Percentiles rank a stretch among this genome's conserved stretches.
Evolutionary conservation across 371 early-diverging fungal species (phyloP).

Genomic region (Rhizopus arrhizus): DNA sequence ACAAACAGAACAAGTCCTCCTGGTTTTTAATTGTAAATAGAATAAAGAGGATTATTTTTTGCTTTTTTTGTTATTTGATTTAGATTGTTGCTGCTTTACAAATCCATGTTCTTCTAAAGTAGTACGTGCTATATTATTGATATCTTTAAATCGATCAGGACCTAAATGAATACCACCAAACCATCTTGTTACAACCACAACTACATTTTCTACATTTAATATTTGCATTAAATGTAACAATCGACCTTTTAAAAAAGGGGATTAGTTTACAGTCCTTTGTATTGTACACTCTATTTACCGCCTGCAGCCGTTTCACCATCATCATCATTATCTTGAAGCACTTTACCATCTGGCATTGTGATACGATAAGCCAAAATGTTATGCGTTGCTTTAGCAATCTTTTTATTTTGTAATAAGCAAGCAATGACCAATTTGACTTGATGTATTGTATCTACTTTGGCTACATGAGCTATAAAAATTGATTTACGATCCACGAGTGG

Average conservation of each 20-base stretch:
- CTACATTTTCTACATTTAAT: constrained; percentile 70
- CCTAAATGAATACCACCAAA: constrained; percentile 88
- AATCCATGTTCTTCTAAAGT: constrained; percentile 70
- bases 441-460: constrained; percentile 57
- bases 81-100: constrained; percentile 32
- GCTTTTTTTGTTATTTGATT: constrained; percentile 9
- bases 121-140: constrained; percentile 81
- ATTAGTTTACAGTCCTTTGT: not conserved
- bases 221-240: constrained; percentile 78
- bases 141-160: constrained; percentile 88
- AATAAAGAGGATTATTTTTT: constrained; percentile 4
- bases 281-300: constrained; percentile 29
- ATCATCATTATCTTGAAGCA: constrained; percentile 77
- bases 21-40: constrained; percentile 60
- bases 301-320: constrained; percentile 86
- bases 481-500: constrained; percentile 82
- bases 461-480: constrained; percentile 84
- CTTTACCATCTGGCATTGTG: constrained; percentile 52
- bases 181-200: constrained; percentile 89
- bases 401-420: constrained; percentile 70
- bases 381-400: constrained; percentile 85
- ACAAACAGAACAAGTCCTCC: constrained; percentile 79
- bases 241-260: constrained; percentile 47
- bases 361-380: constrained; percentile 91
- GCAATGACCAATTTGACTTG: constrained; percentile 65